These are phyloP conservation scores for Puccinia horiana DNA, from an alignment of 1,284 basidiomycete species.

Conservation along the genomic window DNA sequence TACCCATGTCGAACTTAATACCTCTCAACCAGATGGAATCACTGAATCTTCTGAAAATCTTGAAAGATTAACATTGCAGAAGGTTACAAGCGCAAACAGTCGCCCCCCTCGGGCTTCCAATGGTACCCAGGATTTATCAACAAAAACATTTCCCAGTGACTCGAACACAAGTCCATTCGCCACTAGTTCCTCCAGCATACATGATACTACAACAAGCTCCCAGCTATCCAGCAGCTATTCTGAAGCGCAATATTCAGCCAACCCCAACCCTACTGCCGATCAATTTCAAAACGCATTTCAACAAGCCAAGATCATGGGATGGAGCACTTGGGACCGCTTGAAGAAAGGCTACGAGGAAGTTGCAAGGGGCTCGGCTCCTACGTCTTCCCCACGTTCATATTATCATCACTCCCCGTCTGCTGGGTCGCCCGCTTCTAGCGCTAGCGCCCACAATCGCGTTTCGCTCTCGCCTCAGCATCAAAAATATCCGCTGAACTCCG, in stretches of 20 bases:
- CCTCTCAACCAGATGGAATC: background rate
- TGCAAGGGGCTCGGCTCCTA: slow-evolving; percentile 22
- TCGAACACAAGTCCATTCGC: background rate
- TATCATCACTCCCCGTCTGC: slow-evolving; percentile 38
- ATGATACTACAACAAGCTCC: background rate
- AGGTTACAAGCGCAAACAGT: background rate
- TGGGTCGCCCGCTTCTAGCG: slow-evolving; percentile 55
- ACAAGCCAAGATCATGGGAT: slow-evolving; percentile 51
- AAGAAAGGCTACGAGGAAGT: slow-evolving; percentile 50
- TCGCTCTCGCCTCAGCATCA: slow-evolving; percentile 43
- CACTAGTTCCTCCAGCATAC: background rate
- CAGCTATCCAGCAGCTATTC: background rate
- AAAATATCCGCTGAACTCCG: background rate
- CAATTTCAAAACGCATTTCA: slow-evolving; percentile 47
- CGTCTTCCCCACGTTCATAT: slow-evolving; percentile 20
- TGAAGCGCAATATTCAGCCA: background rate
- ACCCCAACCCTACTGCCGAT: slow-evolving; percentile 7
- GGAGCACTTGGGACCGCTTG: slow-evolving; percentile 51
- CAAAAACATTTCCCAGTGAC: background rate
- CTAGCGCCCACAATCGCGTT: slow-evolving; percentile 59
- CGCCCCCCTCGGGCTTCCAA: background rate
- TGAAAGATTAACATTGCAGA: slow-evolving; percentile 2
- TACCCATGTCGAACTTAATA: background rate
- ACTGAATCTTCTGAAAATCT: background rate
- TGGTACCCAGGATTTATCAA: background rate